Evolutionary conservation across 192 early-diverging fungal genomes (phyloP).

Genomic region (Backusella macrospora): DNA sequence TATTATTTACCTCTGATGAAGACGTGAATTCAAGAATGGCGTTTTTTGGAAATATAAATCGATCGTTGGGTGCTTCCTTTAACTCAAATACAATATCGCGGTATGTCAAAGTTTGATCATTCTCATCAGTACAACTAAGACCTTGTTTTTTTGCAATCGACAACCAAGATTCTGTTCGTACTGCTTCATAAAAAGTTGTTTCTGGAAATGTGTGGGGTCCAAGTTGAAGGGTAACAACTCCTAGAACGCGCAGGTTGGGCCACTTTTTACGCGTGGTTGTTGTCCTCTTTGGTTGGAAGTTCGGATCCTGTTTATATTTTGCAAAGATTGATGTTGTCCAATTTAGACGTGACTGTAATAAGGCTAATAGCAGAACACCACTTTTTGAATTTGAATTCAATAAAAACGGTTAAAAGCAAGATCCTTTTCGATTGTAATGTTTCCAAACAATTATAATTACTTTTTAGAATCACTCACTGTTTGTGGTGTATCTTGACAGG

Average conservation of each 20-base stretch:
- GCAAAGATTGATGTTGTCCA: conserved; percentile 38
- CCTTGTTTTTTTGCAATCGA: conserved; percentile 21
- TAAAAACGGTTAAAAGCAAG: neutral
- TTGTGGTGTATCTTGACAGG: neutral
- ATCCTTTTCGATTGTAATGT: neutral
- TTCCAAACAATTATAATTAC: neutral
- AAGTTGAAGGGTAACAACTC: conserved; percentile 48
- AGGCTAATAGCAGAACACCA: conserved; percentile 38
- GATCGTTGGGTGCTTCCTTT: conserved; percentile 51
- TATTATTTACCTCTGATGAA: conserved; percentile 20
- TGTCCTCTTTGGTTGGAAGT: conserved; percentile 33
- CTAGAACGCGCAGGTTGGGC: conserved; percentile 41
- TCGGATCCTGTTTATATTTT: conserved; percentile 38
- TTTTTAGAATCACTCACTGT: neutral
- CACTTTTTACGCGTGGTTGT: conserved; percentile 28
- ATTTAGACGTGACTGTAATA: conserved; percentile 46
- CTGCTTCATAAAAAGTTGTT: conserved; percentile 49
- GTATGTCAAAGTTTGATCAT: neutral
- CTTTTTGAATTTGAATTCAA: conserved; percentile 22
- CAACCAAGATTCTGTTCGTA: conserved; percentile 21
- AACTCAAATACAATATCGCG: conserved; percentile 59
- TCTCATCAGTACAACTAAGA: neutral
- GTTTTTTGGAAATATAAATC: conserved; percentile 58
- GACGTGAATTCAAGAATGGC: conserved; percentile 47
- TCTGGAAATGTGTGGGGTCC: conserved; percentile 58